Evolutionary conservation across 768 basidiomycete species (phyloP).

Genomic region (Saitozyma sp.): DNA sequence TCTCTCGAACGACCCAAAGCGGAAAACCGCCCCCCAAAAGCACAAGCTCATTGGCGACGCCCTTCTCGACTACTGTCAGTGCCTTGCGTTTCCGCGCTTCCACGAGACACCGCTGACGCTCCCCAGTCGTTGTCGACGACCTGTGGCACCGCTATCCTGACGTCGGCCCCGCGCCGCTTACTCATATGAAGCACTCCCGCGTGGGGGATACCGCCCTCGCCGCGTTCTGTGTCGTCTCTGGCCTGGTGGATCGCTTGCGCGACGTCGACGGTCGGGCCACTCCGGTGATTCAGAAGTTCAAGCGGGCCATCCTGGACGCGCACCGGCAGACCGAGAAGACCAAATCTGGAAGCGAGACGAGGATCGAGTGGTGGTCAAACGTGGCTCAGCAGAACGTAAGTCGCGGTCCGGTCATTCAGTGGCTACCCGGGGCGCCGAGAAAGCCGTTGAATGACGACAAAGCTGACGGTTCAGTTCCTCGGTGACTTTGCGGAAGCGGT

Average conservation of each 20-base stretch:
- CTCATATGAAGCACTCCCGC: constrained; percentile 28
- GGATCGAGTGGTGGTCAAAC: constrained; percentile 30
- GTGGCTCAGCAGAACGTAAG: constrained; percentile 14
- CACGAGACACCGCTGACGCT: constrained; percentile 6
- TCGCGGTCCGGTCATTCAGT: not conserved
- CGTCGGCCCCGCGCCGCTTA: constrained; percentile 23
- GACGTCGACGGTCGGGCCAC: not conserved
- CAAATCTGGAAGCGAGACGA: not conserved
- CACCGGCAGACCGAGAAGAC: not conserved
- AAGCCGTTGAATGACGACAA: too few species aligned
- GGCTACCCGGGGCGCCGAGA: too few species aligned
- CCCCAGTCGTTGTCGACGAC: constrained; percentile 32
- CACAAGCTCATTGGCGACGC: constrained; percentile 37
- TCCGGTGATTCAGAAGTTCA: constrained; percentile 10
- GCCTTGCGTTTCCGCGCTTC: not conserved
- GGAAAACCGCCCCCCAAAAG: constrained; percentile 12
- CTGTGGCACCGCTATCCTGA: constrained; percentile 20
- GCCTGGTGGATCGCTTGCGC: constrained; percentile 11
- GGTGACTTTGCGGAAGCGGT: constrained; percentile 29
- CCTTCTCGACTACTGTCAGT: constrained; percentile 36
- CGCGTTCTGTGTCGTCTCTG: constrained; percentile 4
- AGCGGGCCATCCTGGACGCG: constrained; percentile 6
- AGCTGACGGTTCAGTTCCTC: constrained; percentile 9
- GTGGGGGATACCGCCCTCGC: constrained; percentile 10
- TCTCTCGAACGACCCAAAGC: not conserved